These are phyloP conservation scores for Canavalia ensiformis DNA, from an alignment of 306 rosid species.

Conservation along the genomic window DNA sequence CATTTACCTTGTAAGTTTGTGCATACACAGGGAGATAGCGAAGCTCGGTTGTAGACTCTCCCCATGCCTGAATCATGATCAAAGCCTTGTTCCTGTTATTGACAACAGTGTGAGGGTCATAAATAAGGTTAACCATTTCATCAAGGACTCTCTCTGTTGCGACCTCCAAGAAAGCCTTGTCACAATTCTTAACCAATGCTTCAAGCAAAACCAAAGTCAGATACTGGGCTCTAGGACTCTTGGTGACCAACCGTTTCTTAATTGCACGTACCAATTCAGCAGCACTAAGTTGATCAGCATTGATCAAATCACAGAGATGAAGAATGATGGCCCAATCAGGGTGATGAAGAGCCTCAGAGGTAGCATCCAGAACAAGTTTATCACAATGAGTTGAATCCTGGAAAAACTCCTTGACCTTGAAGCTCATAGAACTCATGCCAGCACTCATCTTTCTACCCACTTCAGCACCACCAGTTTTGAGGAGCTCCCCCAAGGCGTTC, in stretches of 20 bases:
- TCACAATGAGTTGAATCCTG: conserved; percentile 80
- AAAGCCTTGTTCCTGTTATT: conserved; percentile 79
- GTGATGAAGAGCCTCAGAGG: conserved; percentile 77
- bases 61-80: conserved; percentile 82
- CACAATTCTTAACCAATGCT: conserved; percentile 85
- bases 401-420: conserved; percentile 87
- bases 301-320: conserved; percentile 78
- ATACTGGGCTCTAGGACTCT: conserved; percentile 74
- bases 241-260: conserved; percentile 65
- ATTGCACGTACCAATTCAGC: conserved; percentile 78
- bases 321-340: conserved; percentile 91
- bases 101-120: conserved; percentile 80
- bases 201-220: conserved; percentile 84
- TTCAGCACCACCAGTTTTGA: conserved; percentile 82
- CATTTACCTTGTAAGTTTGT: conserved; percentile 86
- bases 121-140: conserved; percentile 87
- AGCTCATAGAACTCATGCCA: conserved; percentile 84
- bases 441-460: conserved; percentile 87
- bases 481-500: conserved; percentile 83
- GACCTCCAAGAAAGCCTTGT: conserved; percentile 92
- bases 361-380: conserved; percentile 79
- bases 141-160: conserved; percentile 93
- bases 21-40: conserved; percentile 88
- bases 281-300: conserved; percentile 65
- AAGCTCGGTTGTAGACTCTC: conserved; percentile 82